Evolutionary conservation across 345 rosid species (phyloP).

Genomic region (Eucalyptus sp.): DNA sequence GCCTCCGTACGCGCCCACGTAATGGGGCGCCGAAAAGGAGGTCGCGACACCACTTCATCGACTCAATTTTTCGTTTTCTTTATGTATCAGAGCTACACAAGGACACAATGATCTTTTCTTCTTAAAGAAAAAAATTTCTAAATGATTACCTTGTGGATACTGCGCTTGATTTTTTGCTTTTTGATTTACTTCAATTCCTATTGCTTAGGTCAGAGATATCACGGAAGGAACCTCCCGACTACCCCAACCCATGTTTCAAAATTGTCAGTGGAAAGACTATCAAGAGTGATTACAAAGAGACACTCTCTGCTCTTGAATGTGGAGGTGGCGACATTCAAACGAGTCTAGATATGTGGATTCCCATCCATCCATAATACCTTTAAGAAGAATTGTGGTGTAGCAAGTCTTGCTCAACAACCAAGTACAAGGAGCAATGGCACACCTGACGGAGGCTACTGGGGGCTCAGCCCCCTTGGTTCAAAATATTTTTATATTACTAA

Average conservation of each 20-base stretch:
- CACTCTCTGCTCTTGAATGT: rapidly evolving
- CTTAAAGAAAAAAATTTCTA: too few relatives aligned
- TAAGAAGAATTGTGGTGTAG: neutral
- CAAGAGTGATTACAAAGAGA: neutral
- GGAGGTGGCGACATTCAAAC: neutral
- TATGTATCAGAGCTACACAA: too few relatives aligned
- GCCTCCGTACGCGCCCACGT: too few relatives aligned
- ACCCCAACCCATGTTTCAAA: neutral
- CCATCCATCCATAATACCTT: neutral
- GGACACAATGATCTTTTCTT: too few relatives aligned
- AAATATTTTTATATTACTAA: neutral
- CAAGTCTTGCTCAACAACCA: neutral
- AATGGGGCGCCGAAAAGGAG: too few relatives aligned
- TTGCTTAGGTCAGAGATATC: neutral
- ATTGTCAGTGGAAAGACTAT: neutral
- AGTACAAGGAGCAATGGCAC: neutral
- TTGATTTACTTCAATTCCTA: neutral
- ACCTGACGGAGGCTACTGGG: neutral
- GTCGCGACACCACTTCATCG: too few relatives aligned
- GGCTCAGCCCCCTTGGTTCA: neutral
- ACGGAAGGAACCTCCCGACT: neutral
- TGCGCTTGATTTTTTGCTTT: too few relatives aligned
- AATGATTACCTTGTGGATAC: neutral
- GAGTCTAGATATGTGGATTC: too few relatives aligned
- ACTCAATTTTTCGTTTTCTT: too few relatives aligned